Conservation (phyloP, 1,284 basidiomycete species). For the Cerioporus squamosus region DNA sequence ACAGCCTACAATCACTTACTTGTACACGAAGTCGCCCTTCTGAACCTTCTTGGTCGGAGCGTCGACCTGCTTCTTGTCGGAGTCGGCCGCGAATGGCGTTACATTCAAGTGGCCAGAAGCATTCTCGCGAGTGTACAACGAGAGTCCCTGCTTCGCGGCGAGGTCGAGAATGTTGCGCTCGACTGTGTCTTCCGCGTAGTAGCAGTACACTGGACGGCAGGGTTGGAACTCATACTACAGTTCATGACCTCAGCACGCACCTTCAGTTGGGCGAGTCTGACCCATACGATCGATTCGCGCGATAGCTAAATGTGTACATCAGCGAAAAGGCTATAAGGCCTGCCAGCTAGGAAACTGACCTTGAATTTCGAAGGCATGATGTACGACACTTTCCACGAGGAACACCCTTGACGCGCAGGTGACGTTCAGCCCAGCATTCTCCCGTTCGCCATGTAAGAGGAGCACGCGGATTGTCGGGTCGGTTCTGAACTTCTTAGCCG, state of each 20-base stretch:
- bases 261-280: conserved; percentile 73
- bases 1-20: conserved; percentile 43
- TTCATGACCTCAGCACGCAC: conserved; percentile 36
- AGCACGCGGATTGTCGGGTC: conserved; percentile 68
- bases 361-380: conserved; percentile 82
- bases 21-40: conserved; percentile 81
- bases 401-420: conserved; percentile 80
- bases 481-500: conserved; percentile 64
- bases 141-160: conserved; percentile 72
- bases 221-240: neutral
- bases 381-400: conserved; percentile 78
- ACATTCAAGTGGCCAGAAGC: conserved; percentile 66
- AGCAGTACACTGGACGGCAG: conserved; percentile 64
- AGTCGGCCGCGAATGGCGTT: conserved; percentile 47
- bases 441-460: conserved; percentile 77
- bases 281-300: conserved; percentile 83
- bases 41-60: conserved; percentile 50
- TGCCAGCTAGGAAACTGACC: conserved; percentile 41
- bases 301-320: conserved; percentile 53
- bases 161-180: conserved; percentile 81
- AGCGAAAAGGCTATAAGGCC: neutral
- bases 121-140: conserved; percentile 75
- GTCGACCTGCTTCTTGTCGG: conserved; percentile 51
- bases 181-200: conserved; percentile 82
- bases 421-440: conserved; percentile 80